Conservation (phyloP, 139 green algal genomes). For the Chara braunii region DNA sequence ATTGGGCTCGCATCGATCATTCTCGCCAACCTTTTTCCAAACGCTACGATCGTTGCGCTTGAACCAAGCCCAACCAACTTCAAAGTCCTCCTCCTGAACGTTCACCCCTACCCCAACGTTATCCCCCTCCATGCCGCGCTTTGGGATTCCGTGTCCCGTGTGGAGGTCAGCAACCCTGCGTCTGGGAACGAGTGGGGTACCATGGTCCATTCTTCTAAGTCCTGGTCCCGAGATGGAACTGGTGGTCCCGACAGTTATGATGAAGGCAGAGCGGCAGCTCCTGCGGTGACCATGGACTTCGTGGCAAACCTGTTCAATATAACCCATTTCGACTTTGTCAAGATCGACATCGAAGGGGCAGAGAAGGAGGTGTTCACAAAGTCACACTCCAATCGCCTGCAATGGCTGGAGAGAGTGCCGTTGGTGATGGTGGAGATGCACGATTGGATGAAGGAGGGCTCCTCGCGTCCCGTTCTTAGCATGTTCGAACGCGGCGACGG, state of each 20-base stretch:
- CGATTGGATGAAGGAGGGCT: background rate
- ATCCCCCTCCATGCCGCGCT: slow-evolving; percentile 24
- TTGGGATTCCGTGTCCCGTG: slow-evolving; percentile 4
- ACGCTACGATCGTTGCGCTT: slow-evolving; percentile 21
- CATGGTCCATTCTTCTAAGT: too few relatives aligned
- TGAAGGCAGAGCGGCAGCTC: too few relatives aligned
- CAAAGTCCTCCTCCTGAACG: slow-evolving; percentile 16
- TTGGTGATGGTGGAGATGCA: background rate
- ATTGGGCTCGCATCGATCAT: slow-evolving; percentile 22
- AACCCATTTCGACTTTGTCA: slow-evolving; percentile 29
- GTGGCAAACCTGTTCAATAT: slow-evolving; percentile 13
- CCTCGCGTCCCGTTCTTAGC: too few relatives aligned
- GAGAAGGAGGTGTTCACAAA: slow-evolving; percentile 26
- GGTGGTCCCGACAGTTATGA: too few relatives aligned
- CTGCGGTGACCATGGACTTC: slow-evolving; percentile 18
- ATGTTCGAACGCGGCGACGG: too few relatives aligned
- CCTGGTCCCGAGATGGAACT: too few relatives aligned
- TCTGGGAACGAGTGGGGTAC: slow-evolving; percentile 19
- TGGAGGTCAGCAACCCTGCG: slow-evolving; percentile 13
- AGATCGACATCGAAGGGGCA: slow-evolving; percentile 34
- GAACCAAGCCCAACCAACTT: slow-evolving; percentile 15
- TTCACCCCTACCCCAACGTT: slow-evolving; percentile 12
- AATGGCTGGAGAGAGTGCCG: background rate
- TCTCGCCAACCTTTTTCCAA: slow-evolving; percentile 24
- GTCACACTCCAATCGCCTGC: too few relatives aligned